Conservation (phyloP, 1,284 basidiomycete genomes). For the Farysia itapuensis region DNA sequence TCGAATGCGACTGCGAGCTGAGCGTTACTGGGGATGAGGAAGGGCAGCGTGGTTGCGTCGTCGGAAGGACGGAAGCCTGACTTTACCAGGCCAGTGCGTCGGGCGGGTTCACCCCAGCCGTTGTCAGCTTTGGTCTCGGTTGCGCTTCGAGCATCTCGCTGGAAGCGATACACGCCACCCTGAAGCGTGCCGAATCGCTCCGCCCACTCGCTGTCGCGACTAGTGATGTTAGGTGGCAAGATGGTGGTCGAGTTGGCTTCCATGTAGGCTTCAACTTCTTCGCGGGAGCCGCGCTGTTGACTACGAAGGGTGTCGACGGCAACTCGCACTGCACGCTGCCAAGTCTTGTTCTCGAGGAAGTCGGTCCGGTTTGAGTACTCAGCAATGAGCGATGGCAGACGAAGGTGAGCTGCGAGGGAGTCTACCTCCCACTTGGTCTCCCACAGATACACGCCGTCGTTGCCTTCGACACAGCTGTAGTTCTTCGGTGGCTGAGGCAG, state of each 20-base stretch:
- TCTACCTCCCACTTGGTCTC: slow-evolving; percentile 53
- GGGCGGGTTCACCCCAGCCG: slow-evolving; percentile 43
- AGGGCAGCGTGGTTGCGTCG: slow-evolving; percentile 44
- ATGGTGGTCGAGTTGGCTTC: slow-evolving; percentile 6
- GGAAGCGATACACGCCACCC: slow-evolving; percentile 43
- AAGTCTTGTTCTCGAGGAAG: slow-evolving; percentile 29
- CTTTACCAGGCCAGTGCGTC: slow-evolving; percentile 41
- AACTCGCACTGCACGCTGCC: slow-evolving; percentile 27
- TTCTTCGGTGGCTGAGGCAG: slow-evolving; percentile 15
- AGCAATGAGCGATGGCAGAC: slow-evolving; percentile 20
- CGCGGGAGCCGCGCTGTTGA: slow-evolving; percentile 31
- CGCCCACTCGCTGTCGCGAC: slow-evolving; percentile 23
- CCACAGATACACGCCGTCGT: slow-evolving; percentile 43
- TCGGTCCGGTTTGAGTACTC: slow-evolving; percentile 17
- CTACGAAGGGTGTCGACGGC: slow-evolving; percentile 29
- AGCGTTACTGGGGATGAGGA: slow-evolving; percentile 43
- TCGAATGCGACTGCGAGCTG: slow-evolving; percentile 32
- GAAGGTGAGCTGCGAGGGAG: slow-evolving; percentile 27
- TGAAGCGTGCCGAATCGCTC: slow-evolving; percentile 22
- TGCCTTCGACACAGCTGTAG: slow-evolving; percentile 50
- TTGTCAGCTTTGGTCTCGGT: slow-evolving; percentile 41
- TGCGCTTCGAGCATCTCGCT: slow-evolving; percentile 22
- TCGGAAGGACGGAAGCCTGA: slow-evolving; percentile 42
- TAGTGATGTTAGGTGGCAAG: slow-evolving; percentile 13
- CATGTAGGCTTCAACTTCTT: slow-evolving; percentile 29